Evolutionary conservation across 768 basidiomycete species (phyloP).

Genomic region (Cubamyces sp.): DNA sequence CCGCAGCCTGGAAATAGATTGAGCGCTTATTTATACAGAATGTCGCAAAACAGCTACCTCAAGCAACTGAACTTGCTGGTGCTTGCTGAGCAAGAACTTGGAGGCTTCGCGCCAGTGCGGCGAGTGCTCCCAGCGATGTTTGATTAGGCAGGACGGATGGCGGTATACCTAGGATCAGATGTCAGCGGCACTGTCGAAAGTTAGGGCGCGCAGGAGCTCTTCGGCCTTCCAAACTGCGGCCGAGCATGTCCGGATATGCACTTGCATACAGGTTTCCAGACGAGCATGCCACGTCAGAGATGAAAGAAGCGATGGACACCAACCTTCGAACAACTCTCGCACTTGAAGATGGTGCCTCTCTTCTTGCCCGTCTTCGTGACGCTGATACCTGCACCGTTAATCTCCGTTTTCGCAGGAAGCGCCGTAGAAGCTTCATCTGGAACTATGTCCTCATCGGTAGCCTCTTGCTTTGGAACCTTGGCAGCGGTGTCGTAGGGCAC

Average conservation of each 20-base stretch:
- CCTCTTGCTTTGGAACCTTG: conserved; percentile 26
- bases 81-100: conserved; percentile 90
- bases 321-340: conserved; percentile 93
- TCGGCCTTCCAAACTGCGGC: not conserved
- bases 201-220: not conserved
- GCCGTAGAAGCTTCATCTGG: conserved; percentile 19
- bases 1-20: conserved; percentile 67
- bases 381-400: conserved; percentile 33
- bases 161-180: conserved; percentile 65
- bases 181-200: not conserved
- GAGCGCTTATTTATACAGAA: not conserved
- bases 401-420: conserved; percentile 26
- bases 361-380: conserved; percentile 58
- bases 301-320: not conserved
- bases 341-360: conserved; percentile 84
- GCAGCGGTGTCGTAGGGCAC: conserved; percentile 23
- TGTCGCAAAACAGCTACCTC: conserved; percentile 56
- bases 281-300: not conserved
- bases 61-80: conserved; percentile 95
- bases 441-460: conserved; percentile 22
- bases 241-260: conserved; percentile 2
- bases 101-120: conserved; percentile 95
- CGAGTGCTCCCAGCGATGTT: conserved; percentile 98
- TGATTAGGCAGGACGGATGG: conserved; percentile 94
- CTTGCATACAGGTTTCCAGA: not conserved